Conservation (phyloP, 371 early-diverging fungal genomes). For the Syncephalis plumigaleata region DNA sequence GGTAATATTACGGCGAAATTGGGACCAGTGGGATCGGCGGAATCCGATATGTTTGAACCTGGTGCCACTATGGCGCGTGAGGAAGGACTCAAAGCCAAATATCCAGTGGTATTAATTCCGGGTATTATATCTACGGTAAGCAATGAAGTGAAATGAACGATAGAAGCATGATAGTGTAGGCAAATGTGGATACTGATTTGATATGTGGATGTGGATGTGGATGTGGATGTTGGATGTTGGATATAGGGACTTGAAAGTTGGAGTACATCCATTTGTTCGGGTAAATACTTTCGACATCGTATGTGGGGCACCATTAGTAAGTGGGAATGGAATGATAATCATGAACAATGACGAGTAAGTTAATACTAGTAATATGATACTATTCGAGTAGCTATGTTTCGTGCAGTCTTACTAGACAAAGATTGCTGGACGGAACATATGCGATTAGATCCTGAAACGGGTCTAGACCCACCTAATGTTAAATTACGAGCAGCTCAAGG, state of each 20-base stretch:
- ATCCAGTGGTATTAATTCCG: constrained; percentile 77
- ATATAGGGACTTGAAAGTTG: constrained; percentile 67
- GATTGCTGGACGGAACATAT: constrained; percentile 74
- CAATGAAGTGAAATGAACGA: neutral
- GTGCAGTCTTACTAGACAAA: constrained; percentile 64
- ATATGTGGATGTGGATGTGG: too few relatives aligned
- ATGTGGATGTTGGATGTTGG: too few relatives aligned
- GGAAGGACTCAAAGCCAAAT: constrained; percentile 22
- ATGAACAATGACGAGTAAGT: constrained; percentile 6
- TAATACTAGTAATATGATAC: neutral
- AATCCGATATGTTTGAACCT: constrained; percentile 3
- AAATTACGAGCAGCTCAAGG: constrained; percentile 78
- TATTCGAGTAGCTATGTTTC: constrained; percentile 45
- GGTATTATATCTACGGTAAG: constrained; percentile 69
- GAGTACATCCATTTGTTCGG: constrained; percentile 56
- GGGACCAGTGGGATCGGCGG: constrained; percentile 6
- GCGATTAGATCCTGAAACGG: constrained; percentile 64
- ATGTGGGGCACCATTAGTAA: constrained; percentile 81
- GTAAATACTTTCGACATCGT: constrained; percentile 70
- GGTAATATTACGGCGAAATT: constrained; percentile 37
- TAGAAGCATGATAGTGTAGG: neutral
- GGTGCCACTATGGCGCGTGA: constrained; percentile 11
- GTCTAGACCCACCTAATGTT: constrained; percentile 69
- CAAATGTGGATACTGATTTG: neutral
- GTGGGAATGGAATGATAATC: too few relatives aligned